Base-by-base conservation (phyloP, 2,329 filamentous ascomycete species). In the Penicillium sp. region DNA sequence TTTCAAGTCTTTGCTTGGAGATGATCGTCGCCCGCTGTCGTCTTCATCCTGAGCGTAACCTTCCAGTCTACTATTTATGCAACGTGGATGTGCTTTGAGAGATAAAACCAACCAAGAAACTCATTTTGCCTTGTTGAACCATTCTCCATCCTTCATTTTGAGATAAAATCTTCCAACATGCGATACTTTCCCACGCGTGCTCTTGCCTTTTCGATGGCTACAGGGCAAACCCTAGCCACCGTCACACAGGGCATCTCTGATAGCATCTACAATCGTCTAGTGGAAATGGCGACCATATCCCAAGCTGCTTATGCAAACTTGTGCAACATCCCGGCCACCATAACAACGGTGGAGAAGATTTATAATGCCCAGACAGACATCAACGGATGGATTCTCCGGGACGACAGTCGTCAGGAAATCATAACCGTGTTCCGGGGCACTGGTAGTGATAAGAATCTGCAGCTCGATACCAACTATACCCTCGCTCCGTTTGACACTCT, bases 351-450 rank as follows among this genome's bases (percentile, higher is more conserved):
- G 42, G 21, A 45, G 18, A 51, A 51, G 43, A 51, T 51, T 24
- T 51, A 51, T 42, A 51, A 51, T 16, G 33, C 49, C 36, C 49
- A 51, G 41, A 51, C 49, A 3, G 49, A 51, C 24, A 51, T 51
- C 39, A 51, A 51, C 33, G 49, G 49, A 51, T 51, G 49, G 49
- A 36, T 51, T 41, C 49, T 51, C 23, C 49, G 49, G 34, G 49
- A 51, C 42, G 49, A 51, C 24, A 46, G 33, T 13, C 42, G 43
- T 6, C 24, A 42, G 31, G 49, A 51, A 36, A 51, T 51, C 36
- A 46, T 51, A 13, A 51, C 42, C 28, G 49, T 51, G 43, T 51
- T 51, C 29, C 49, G 49, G 15, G 49, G 49, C 18, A 51, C 49
- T 18, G 49, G 49, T 34, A 46, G 49, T 46, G 43, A 42, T 26